Base-by-base conservation (phyloP, 441 rosid genomes). In the Melastoma candidum region DNA sequence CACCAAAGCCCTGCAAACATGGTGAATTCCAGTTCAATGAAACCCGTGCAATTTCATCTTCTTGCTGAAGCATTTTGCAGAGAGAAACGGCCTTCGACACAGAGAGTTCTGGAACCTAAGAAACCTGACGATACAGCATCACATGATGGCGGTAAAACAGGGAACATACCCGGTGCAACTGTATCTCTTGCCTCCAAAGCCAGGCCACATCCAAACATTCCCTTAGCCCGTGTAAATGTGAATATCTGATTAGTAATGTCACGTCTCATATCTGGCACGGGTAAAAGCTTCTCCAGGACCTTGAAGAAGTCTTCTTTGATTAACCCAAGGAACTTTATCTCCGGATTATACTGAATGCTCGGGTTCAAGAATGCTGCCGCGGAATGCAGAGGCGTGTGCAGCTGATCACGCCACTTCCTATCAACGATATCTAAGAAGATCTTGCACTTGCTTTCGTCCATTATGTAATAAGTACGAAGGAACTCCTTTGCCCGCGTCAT, bases 351-450 rank as follows among this genome's bases (percentile, higher is more conserved):
- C 66, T 81, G 97, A 61, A 85, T 79, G 57, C 77, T 67, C 2
- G 92, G 97, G 71, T 88, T 88, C 72, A 88, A 68, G 64, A 78
- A 88, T 39, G 95, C 92, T 27, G 85, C 95, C 54, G 92, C 92
- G 12, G 97, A 74, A 73, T 88, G 95, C 49, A 88, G 74, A 72
- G 92, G 87, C 0, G 92, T 83, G 70, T 81, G 87, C 44, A 85
- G 82, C 61, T 85, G 89, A 47, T 79, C 95, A 70, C 81, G 51
- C 92, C 92, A 88, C 66, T 77, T 77, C 46, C 92, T 65, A 64
- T 88, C 92, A 22, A 88, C 89, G 29, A 85, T 85, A 56, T 85
- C 89, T 49, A 78, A 72, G 54, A 88, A 80, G 2, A 75, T 79
- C 76, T 79, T 83, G 65, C 90, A 82, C 82, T 88, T 88, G 36